Base-by-base conservation (phyloP, 768 basidiomycete genomes). In the Phylloporus sp. region DNA sequence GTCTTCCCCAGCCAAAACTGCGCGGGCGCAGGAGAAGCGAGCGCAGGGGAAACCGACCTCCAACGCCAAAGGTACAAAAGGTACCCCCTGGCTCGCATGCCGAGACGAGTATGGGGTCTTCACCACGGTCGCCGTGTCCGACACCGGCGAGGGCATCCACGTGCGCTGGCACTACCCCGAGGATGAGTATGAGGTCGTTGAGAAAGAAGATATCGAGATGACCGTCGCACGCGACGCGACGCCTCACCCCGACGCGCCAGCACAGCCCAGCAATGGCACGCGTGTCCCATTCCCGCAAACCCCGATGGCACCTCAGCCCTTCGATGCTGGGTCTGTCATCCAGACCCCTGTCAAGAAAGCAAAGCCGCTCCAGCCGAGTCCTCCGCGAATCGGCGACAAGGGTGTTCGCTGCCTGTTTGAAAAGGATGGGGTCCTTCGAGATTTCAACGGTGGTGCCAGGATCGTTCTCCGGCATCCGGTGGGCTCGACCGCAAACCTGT, bases 251-350 rank as follows among this genome's bases (percentile, higher is more conserved):
- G 12, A 45, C 27, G 20, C 28, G 23, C 36, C 35, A 22, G 40
- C 34, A 3, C 52, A 41, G 15, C 46, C 47, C 1, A 36, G 29
- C 16, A 20, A 47, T 22, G 18, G 11, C 2, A 42, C 10, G 12
- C 51, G 52, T 12, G 43, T 11, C 16, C 45, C 22, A 9, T 56
- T 61, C 20, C 60, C 54, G 2, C 50, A 60, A 20, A 65, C 66
- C 0, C 68, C 66, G 1, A 40, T 63, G 38, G 34, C 49, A 2
- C 49, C 43, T 15, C 50, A 57, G 15, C 20, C 63, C 5, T 69
- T 59, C 26, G 54, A 70, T 15, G 62, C 70, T 1, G 68, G 68
- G 6, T 69, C 68, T 13, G 69, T 69, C 2, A 42, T 68, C 46
- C 47, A 2, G 12, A 71, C 69, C 0, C 68, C 69, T 1, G 38